A percentile compares a stretch with the other conserved stretches of the same genome.
Evolutionary conservation across 495 filamentous ascomycete genomes (phyloP).

Genomic region (Penicillium antarcticum): DNA sequence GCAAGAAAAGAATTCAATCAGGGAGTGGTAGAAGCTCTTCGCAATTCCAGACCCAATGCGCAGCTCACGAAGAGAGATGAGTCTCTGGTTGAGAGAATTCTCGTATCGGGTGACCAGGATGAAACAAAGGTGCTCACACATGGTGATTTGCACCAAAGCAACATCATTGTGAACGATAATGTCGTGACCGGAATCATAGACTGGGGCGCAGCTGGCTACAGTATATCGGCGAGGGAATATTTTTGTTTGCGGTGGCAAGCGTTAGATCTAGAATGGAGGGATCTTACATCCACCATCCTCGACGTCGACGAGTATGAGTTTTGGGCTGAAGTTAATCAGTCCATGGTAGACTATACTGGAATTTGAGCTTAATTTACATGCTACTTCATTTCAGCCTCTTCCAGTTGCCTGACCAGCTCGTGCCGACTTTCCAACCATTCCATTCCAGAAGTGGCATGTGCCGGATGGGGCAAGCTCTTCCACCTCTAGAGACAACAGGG

Average conservation of each 20-base stretch:
- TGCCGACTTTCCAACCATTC: slow-evolving; percentile 8
- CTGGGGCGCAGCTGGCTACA: not conserved
- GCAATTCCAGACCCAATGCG: slow-evolving; percentile 8
- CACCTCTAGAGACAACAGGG: slow-evolving; percentile 15
- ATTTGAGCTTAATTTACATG: slow-evolving; percentile 6
- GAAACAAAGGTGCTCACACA: slow-evolving; percentile 14
- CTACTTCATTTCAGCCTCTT: slow-evolving; percentile 3
- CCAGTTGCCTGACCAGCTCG: slow-evolving; percentile 2
- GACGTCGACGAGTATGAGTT: slow-evolving; percentile 8
- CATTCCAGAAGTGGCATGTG: slow-evolving; percentile 12
- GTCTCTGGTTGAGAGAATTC: slow-evolving; percentile 12
- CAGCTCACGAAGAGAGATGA: slow-evolving; percentile 7
- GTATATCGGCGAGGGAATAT: too few species aligned
- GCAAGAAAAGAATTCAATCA: slow-evolving; percentile 15
- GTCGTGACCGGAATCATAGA: slow-evolving; percentile 11
- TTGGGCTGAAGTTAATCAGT: slow-evolving; percentile 11
- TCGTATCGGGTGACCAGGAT: slow-evolving; percentile 2
- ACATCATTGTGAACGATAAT: slow-evolving; percentile 10
- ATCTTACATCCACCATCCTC: slow-evolving; percentile 7
- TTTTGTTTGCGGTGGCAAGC: too few species aligned
- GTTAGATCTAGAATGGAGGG: not conserved
- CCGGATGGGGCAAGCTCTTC: slow-evolving; percentile 13
- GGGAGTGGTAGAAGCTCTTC: slow-evolving; percentile 18
- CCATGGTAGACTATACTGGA: slow-evolving; percentile 11
- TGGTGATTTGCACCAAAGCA: slow-evolving; percentile 11